Evolutionary conservation across 805 yeast species (phyloP), one percentile per base, ranked within the genome.

Genomic region (Hanseniaspora lindneri): DNA sequence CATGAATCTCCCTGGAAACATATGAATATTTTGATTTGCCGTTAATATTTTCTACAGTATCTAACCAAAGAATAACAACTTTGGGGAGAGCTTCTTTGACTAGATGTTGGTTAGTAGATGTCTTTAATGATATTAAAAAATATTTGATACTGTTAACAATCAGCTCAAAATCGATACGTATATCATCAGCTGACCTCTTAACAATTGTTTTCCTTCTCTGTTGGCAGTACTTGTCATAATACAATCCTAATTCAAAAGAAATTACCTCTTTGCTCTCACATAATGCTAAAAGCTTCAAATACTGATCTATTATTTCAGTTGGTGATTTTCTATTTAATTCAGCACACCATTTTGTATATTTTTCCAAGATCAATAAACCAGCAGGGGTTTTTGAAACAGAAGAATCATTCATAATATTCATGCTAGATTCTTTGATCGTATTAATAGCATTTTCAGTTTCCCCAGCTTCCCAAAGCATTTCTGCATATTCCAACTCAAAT

Each of bases 1-100:
- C 70, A 35, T 76, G 65, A 19, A 79, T 77, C 33, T 66, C 67
- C 2, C 68, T 64, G 25, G 77, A 62, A 34, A 68, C 64, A 49
- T 60, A 66, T 27, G 59, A 56, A 14, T 61, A 51, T 6, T 54
- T 43, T 9, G 23, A 6, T 3, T 37, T 37, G 3, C 28, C 25
- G 21, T 17, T 17, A 2, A 35, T 32, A 17, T 27, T 43, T 21
- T 56, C 60, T 3, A 71, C 77, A 60, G 80, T 83, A 56, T 88
- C 95, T 21, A 92, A 67, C 98, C 98, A 92, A 8, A 84, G 72
- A 0, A 95, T 86, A 4, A 88, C 73, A n/a, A 85, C 74, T 57
- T 86, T 87, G 0, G 98, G 97, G 19, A 92, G 66, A 0, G 89
- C 81, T 63, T 92, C 96, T 58, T 78, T 78, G 2, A 84, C 73